These are phyloP conservation scores for Clathrus columnatus DNA, from an alignment of 768 basidiomycete genomes.

Conservation along the genomic window DNA sequence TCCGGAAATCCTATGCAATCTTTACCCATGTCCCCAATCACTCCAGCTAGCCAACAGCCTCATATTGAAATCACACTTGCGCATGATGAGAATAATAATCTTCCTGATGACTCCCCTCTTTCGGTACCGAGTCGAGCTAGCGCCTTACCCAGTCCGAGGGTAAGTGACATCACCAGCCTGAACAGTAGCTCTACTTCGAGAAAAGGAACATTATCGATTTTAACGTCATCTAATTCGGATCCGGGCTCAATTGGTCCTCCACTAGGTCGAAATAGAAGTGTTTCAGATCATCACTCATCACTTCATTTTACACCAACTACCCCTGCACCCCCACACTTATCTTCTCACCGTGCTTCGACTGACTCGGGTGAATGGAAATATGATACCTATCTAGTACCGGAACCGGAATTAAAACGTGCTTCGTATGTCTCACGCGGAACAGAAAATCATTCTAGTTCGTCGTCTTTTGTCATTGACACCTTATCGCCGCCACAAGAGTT, in stretches of 20 bases:
- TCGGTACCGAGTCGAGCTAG: neutral
- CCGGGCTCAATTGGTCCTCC: neutral
- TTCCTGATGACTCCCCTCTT: neutral
- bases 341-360: neutral
- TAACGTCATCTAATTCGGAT: neutral
- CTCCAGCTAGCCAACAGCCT: neutral
- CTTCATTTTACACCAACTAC: constrained; percentile 8
- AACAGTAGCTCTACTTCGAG: neutral
- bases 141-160: neutral
- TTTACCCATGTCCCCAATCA: neutral
- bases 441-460: neutral
- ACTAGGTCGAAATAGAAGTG: neutral
- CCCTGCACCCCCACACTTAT: neutral
- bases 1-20: neutral
- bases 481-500: neutral
- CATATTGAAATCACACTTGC: neutral
- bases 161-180: neutral
- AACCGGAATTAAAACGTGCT: neutral
- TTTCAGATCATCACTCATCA: neutral
- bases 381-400: neutral
- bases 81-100: neutral
- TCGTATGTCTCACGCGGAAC: neutral
- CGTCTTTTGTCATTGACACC: neutral
- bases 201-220: neutral
- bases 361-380: neutral